phyloP scores from a whole-genome alignment of 2,329 filamentous ascomycete species.

The Alternaria panax region DNA sequence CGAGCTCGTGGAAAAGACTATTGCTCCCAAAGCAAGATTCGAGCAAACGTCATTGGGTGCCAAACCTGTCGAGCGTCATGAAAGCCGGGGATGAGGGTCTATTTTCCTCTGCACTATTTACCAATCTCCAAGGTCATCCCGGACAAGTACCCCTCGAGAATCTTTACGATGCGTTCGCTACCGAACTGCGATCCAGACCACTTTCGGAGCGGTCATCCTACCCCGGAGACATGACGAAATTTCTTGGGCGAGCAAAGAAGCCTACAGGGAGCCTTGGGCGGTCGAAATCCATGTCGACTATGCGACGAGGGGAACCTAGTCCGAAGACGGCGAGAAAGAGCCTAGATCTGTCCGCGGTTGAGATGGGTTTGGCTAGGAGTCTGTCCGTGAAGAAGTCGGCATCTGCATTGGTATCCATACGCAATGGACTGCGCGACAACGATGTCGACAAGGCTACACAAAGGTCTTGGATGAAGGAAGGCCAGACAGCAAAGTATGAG shows the following conservation, averaged over 20 bases:
- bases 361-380: constrained; percentile 23
- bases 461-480: constrained; percentile 36
- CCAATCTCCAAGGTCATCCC: constrained; percentile 27
- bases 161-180: constrained; percentile 39
- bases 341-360: constrained; percentile 24
- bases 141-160: constrained; percentile 35
- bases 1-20: constrained; percentile 30
- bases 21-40: constrained; percentile 29
- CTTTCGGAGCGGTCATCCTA: constrained; percentile 34
- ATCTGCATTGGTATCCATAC: constrained; percentile 19
- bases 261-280: constrained; percentile 19
- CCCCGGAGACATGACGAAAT: constrained; percentile 32
- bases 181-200: constrained; percentile 30
- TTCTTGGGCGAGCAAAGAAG: constrained; percentile 28
- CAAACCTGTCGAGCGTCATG: constrained; percentile 39
- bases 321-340: constrained; percentile 25
- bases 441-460: constrained; percentile 11
- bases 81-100: constrained; percentile 45
- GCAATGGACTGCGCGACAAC: constrained; percentile 15
- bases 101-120: constrained; percentile 37
- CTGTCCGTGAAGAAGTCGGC: constrained; percentile 27
- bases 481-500: constrained; percentile 27
- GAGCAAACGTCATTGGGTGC: constrained; percentile 29
- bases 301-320: constrained; percentile 19
- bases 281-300: constrained; percentile 27